These are phyloP conservation scores for Oidiodendron maius DNA, from an alignment of 495 filamentous ascomycete species.

Conservation along the genomic window DNA sequence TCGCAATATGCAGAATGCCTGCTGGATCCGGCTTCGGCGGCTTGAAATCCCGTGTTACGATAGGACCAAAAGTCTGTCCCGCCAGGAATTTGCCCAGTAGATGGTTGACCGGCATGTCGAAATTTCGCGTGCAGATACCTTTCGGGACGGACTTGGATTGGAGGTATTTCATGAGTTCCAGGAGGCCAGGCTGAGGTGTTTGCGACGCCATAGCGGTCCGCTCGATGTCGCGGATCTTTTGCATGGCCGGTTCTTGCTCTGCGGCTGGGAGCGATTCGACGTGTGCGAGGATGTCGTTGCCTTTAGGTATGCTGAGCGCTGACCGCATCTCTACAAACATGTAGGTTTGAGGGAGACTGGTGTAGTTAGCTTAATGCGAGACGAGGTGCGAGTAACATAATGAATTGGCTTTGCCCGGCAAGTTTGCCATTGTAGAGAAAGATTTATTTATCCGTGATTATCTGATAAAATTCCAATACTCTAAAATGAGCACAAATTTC, in stretches of 20 bases:
- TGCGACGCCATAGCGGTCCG: slow-evolving; percentile 69
- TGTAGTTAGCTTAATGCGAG: background rate
- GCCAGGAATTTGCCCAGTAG: slow-evolving; percentile 70
- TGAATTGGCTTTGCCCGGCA: no score
- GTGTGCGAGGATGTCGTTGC: slow-evolving; percentile 5
- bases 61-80: slow-evolving; percentile 62
- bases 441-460: no score
- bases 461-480: no score
- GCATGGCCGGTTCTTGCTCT: slow-evolving; percentile 58
- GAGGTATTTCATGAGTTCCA: slow-evolving; percentile 71
- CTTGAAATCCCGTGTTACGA: slow-evolving; percentile 78
- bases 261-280: slow-evolving; percentile 17
- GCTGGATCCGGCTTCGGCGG: slow-evolving; percentile 88
- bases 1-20: slow-evolving; percentile 78
- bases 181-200: slow-evolving; percentile 72
- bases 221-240: slow-evolving; percentile 73
- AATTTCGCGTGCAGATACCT: slow-evolving; percentile 92
- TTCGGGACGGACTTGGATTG: slow-evolving; percentile 59
- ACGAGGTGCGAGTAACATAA: no score
- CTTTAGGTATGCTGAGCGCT: background rate
- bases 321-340: slow-evolving; percentile 59
- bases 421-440: no score
- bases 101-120: slow-evolving; percentile 62
- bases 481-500: no score
- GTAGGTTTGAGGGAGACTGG: slow-evolving; percentile 82